Base-by-base conservation (phyloP, 257 asterid genomes). In the Solanum rostratum region DNA sequence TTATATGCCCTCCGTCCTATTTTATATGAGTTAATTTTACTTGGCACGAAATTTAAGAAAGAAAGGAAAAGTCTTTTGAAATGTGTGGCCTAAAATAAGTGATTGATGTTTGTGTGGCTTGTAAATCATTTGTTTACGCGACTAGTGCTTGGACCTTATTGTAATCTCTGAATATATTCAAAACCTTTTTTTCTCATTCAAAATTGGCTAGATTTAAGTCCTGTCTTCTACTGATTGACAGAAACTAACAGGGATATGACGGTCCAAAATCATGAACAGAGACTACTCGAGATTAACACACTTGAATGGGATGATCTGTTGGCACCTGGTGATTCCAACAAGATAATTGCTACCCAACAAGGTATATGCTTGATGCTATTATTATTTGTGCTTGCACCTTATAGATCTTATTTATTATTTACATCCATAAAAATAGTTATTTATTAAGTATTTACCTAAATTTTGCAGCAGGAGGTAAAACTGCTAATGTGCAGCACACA, bases 241-340 rank as follows among this genome's bases (percentile, higher is more conserved):
- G 99, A 89, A 50, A 89, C 60, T 83, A 87, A 88, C 80, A 90
- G 86, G 84, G 87, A 84, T 63, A 53, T 84, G 88, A 91, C 90
- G 53, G 57, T 89, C 46, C 88, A 91, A 88, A 88, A 88, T 89
- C 96, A 97, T 80, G 94, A 92, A 88, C 90, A 88, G 92, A 92
- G 88, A 83, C 97, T 97, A 85, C 94, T 87, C 63, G 98, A 95
- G 88, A 92, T 97, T 83, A 97, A 97, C 88, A 97, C 98, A 11
- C 95, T 97, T 59, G 99, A 97, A 57, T 97, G 99, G 99, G 99
- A 97, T 83, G 99, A 97, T 85, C 99, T 97, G 89, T 80, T 95
- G 90, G 92, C 85, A 81, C 90, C 92, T 27, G 91, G 89, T 86
- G 97, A 93, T 89, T 85, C 95, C 83, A 89, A 85, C 86, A 91